A percentile compares a stretch with the other conserved stretches of the same genome.
Evolutionary conservation across 306 rosid species (phyloP).

Genomic region (Cicer arietinum): DNA sequence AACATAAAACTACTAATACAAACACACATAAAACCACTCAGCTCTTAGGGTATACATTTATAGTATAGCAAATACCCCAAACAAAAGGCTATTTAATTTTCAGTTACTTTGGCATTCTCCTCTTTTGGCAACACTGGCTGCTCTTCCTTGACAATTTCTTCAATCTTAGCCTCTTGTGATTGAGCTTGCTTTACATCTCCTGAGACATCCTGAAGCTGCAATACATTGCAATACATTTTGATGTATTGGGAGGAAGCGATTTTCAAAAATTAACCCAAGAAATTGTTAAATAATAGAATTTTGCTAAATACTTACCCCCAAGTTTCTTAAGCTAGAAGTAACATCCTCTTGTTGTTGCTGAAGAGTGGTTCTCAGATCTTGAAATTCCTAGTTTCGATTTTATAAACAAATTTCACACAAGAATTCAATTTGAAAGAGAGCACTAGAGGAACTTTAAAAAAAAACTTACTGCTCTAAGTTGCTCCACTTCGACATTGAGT

Average conservation of each 20-base stretch:
- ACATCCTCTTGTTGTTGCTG: slow-evolving; percentile 98
- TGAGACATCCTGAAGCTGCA: slow-evolving; percentile 77
- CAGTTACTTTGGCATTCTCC: slow-evolving; percentile 52
- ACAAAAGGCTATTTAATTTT: slow-evolving; percentile 41
- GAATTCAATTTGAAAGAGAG: slow-evolving; percentile 16
- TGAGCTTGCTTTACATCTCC: slow-evolving; percentile 50
- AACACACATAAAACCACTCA: slow-evolving; percentile 27
- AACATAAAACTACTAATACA: slow-evolving; percentile 46
- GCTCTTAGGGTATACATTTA: slow-evolving; percentile 39
- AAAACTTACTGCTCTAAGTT: slow-evolving; percentile 81
- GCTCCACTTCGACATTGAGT: slow-evolving; percentile 89
- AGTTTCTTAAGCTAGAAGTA: slow-evolving; percentile 70
- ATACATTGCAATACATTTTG: slow-evolving; percentile 48
- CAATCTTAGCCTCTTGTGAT: slow-evolving; percentile 46
- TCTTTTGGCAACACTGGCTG: slow-evolving; percentile 47
- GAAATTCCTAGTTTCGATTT: slow-evolving; percentile 71
- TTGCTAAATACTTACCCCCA: slow-evolving; percentile 63
- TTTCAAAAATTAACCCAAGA: background rate
- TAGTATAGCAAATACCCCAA: slow-evolving; percentile 31
- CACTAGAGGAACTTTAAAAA: slow-evolving; percentile 14
- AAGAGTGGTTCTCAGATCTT: slow-evolving; percentile 90
- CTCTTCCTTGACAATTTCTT: slow-evolving; percentile 54
- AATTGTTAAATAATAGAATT: slow-evolving; percentile 20
- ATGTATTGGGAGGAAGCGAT: background rate
- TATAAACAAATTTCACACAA: slow-evolving; percentile 23